phyloP scores from a whole-genome alignment of 106 monocot species.

The Platanthera guangdongensis region DNA sequence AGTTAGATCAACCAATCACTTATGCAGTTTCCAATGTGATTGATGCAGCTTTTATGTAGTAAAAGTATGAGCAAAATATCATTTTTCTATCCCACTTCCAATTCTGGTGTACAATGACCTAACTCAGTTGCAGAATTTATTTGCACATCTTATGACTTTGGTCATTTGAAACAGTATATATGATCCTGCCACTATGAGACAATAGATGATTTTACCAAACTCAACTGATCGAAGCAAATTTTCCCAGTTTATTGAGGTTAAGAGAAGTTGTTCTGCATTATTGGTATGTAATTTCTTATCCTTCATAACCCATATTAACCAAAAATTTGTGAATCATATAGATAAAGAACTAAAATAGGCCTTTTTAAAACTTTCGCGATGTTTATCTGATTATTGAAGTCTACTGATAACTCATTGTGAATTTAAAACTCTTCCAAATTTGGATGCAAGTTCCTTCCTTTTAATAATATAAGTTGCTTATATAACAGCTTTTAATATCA shows the following conservation, averaged over 20 bases:
- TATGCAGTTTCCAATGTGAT: not conserved
- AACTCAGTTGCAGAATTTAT: not conserved
- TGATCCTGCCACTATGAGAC: no score
- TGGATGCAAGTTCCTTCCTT: no score
- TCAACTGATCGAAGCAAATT: not conserved
- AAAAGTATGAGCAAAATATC: not conserved
- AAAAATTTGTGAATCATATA: no score
- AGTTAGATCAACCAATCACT: not conserved
- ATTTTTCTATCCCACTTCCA: not conserved
- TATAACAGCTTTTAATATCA: no score
- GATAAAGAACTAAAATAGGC: no score
- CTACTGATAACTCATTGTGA: not conserved
- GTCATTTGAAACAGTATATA: not conserved
- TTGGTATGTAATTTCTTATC: not conserved
- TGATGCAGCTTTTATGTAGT: not conserved
- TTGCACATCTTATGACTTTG: not conserved
- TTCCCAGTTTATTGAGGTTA: not conserved
- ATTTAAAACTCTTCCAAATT: no score
- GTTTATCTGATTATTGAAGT: not conserved
- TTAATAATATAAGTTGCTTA: no score
- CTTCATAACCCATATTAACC: not conserved
- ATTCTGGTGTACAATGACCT: not conserved
- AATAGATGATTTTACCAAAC: not conserved
- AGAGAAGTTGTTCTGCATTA: not conserved
- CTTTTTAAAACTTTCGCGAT: not conserved